These are phyloP conservation scores for Populus hybrid DNA, from an alignment of 441 rosid genomes.

Conservation along the genomic window DNA sequence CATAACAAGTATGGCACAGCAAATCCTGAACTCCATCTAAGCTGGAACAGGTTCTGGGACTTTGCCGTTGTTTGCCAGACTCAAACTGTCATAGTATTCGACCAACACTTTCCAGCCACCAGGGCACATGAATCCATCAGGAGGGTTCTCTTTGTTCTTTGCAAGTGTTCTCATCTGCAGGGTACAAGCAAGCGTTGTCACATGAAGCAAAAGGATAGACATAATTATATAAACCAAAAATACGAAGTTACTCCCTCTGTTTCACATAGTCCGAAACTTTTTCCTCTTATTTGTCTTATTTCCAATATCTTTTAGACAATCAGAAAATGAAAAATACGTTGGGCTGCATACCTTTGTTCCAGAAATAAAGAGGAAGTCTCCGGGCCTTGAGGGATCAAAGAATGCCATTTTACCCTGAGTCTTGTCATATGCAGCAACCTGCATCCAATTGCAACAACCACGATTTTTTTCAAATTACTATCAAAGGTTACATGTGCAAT, in stretches of 20 bases:
- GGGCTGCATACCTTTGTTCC: conserved; percentile 73
- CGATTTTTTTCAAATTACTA: not conserved
- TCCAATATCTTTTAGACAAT: not conserved
- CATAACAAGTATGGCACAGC: conserved; percentile 18
- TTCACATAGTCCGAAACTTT: not conserved
- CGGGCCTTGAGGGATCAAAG: conserved; percentile 85
- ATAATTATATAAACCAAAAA: not conserved
- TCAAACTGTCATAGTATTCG: conserved; percentile 71
- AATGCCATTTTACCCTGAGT: conserved; percentile 95
- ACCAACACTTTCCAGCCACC: conserved; percentile 95
- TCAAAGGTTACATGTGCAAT: not conserved
- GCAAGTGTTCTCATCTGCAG: conserved; percentile 87
- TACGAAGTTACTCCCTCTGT: not conserved
- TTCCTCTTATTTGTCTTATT: not conserved
- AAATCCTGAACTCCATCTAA: conserved; percentile 23
- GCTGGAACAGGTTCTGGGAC: conserved; percentile 60
- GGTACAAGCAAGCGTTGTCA: conserved; percentile 6
- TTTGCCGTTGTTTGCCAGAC: conserved; percentile 46
- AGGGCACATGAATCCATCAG: conserved; percentile 96
- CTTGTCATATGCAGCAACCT: conserved; percentile 97
- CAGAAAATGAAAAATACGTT: not conserved
- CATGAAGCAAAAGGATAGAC: not conserved
- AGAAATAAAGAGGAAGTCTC: conserved; percentile 87
- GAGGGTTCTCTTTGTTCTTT: conserved; percentile 86
- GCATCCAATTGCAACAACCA: conserved; percentile 11